Percentiles rank a stretch among this genome's conserved stretches.
Conservation (phyloP, 1,139 yeast genomes). For the Protomyces inundatus region DNA sequence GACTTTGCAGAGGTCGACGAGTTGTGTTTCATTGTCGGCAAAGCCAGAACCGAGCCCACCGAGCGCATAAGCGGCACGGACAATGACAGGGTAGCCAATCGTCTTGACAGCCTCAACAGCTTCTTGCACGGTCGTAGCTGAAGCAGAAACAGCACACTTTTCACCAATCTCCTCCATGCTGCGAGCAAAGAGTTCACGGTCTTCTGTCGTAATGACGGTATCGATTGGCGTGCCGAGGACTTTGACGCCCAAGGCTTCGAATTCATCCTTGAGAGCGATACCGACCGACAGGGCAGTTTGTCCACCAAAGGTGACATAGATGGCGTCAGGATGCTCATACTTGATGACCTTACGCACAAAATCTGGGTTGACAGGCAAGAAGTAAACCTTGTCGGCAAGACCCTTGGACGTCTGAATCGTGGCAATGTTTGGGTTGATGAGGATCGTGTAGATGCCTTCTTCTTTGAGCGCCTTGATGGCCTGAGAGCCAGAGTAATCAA, state of each 20-base stretch:
- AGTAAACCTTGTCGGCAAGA: constrained; percentile 94
- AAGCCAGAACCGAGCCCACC: constrained; percentile 99
- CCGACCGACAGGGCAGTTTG: constrained; percentile 97
- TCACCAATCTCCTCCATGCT: constrained; percentile 94
- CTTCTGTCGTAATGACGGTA: constrained; percentile 94
- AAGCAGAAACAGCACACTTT: constrained; percentile 88
- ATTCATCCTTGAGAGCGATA: constrained; percentile 90
- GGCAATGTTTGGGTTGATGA: constrained; percentile 96
- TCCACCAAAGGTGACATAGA: constrained; percentile 96
- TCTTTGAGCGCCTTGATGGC: constrained; percentile 77
- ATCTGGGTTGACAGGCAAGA: constrained; percentile 92
- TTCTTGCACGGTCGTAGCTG: constrained; percentile 73
- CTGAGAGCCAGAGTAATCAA: constrained; percentile 86
- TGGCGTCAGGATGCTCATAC: constrained; percentile 95
- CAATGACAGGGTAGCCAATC: constrained; percentile 92
- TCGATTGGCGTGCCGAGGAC: constrained; percentile 96
- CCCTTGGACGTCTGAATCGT: constrained; percentile 96
- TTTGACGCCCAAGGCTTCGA: constrained; percentile 82
- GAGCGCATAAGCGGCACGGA: constrained; percentile 94
- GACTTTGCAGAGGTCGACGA: constrained; percentile 75
- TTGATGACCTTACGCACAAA: constrained; percentile 91
- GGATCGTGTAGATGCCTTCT: constrained; percentile 91
- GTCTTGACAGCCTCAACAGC: constrained; percentile 78
- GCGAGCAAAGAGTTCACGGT: constrained; percentile 87
- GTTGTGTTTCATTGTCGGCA: constrained; percentile 83